Base-by-base conservation (phyloP, 495 filamentous ascomycete genomes). In the Daldinia caldariorum region DNA sequence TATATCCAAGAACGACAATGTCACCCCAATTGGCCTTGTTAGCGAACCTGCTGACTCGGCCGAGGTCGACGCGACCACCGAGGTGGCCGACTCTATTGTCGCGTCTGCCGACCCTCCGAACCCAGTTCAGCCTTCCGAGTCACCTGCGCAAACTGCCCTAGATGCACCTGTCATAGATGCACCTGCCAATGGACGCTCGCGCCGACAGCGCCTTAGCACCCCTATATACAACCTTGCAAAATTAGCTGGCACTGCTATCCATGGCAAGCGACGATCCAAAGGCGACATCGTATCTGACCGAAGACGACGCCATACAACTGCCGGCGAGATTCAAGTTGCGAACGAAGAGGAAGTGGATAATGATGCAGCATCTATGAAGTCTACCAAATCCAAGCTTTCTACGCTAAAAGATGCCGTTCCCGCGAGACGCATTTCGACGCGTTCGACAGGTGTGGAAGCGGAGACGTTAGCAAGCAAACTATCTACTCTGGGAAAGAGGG, bases 171-270 rank as follows among this genome's bases (percentile, higher is more conserved):
- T 75, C 12, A 66, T 69, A 41, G 68, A 60, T 20, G 65, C 75
- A 22, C 66, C 72, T 6, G 53, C 75, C 12, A 66, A 66, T 7
- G 51, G 56, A 37, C 85, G 83, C 47, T 78, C 80, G 56, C 81
- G 83, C 62, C 79, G 86, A 50, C 75, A 79, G 22, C 80, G 84
- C 41, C 67, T 78, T 1, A 83, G 80, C 53, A 64, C 83, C 8
- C 81, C 81, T 3, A 80, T 86, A 22, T 89, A 88, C 76, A 89
- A 89, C 60, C 75, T 88, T 31, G 79, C 83, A 34, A 78, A 84
- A 45, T 74, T 89, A 7, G 79, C 75, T 31, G 83, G 85, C 14
- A 86, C 82, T 16, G 78, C 78, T 14, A 71, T 73, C 38, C 81
- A 84, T 61, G 81, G 81, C 20, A 81, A 76, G 31, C 79, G 79